Base-by-base conservation (phyloP, 805 yeast species). In the Saccharomycopsis sp. region DNA sequence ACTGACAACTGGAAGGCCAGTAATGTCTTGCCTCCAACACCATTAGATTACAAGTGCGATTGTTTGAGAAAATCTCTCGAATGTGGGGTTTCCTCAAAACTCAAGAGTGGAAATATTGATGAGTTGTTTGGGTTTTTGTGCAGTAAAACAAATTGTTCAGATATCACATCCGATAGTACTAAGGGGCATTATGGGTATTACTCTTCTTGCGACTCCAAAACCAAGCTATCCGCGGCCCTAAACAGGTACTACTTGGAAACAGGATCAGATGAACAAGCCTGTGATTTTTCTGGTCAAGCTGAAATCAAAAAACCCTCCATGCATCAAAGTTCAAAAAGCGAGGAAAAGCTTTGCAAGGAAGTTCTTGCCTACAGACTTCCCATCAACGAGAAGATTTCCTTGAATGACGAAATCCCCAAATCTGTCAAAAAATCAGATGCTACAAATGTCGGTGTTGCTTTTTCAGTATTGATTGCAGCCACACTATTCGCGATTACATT, bases 1-100 rank as follows among this genome's bases (percentile, higher is more conserved):
- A 78, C 78, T 47, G 54, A 72, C 15, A 69, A 79, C 66, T 89
- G 96, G 96, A 72, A 70, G 62, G 94, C 91, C 20, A 71, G 85
- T 14, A 75, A 85, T 23, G 71, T 70, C 14, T 77, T 89, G 66
- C 96, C 96, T 46, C 94, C 92, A 64, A 83, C 91, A 40, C 96
- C 96, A 54, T 77, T 85, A 64, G 70, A 78, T 63, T 78, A 71
- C 51, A 79, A 80, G 52, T 89, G 96, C 74, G 78, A 79, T 63
- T 89, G 96, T 75, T 63, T 85, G 56, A 66, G 71, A 40, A 60
- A 67, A 21, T 73, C 87, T 2, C 75, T 82, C 50, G 61, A 66
- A n/a, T 89, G 96, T 75, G 84, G 79, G 40, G 79, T 88, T 51
- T 65, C 75, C 24, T 76, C 70, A 64, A 73, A 71, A 62, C 88